These are phyloP conservation scores for Centaurea solstitialis DNA, from an alignment of 129 eudicot genomes.

Conservation along the genomic window DNA sequence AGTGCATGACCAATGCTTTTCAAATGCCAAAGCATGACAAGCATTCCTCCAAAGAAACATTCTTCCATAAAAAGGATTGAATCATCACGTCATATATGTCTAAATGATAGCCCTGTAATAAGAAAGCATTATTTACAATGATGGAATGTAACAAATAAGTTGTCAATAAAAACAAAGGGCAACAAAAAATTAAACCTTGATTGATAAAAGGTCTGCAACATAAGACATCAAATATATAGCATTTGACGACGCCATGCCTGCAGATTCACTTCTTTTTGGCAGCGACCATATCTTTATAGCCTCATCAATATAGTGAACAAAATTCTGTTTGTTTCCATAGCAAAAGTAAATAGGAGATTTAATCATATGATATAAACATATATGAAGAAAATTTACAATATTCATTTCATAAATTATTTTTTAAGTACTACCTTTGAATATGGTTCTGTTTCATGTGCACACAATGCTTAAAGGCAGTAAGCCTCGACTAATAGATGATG, in stretches of 20 bases:
- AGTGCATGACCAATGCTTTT: not conserved
- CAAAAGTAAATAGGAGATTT: constrained; percentile 7
- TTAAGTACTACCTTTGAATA: constrained; percentile 43
- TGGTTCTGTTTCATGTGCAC: constrained; percentile 43
- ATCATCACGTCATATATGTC: not conserved
- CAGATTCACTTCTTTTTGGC: constrained; percentile 23
- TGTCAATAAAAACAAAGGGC: not conserved
- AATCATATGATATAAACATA: not conserved
- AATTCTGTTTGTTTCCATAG: constrained; percentile 23
- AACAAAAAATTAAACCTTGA: not conserved
- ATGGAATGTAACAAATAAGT: not conserved
- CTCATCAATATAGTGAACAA: constrained; percentile 43
- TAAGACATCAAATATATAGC: not conserved
- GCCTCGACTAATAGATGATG: constrained; percentile 45
- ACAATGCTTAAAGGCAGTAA: constrained; percentile 53
- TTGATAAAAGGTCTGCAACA: not conserved
- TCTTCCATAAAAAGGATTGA: not conserved
- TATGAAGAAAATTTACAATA: not conserved
- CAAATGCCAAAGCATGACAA: not conserved
- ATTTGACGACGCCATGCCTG: constrained; percentile 30
- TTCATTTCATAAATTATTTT: constrained; percentile 16
- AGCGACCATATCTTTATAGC: constrained; percentile 42
- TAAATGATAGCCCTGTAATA: not conserved
- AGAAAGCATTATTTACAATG: not conserved
- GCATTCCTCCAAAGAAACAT: not conserved